These are phyloP conservation scores for Pseudovirgaria hyperparasitica DNA, from an alignment of 2,329 filamentous ascomycete species.

Conservation along the genomic window DNA sequence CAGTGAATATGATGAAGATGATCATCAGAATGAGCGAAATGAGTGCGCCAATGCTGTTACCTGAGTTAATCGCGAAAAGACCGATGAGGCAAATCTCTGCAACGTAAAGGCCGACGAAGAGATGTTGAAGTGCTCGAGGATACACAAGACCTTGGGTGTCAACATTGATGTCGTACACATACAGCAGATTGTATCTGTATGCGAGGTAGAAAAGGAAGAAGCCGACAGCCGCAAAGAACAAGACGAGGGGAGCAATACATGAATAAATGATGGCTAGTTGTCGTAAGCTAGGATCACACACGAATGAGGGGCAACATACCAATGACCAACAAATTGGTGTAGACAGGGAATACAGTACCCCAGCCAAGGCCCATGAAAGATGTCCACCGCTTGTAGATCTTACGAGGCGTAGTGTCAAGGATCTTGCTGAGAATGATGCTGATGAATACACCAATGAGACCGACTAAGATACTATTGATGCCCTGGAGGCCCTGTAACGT, in stretches of 20 bases:
- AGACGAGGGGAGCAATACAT: conserved; percentile 34
- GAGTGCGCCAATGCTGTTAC: conserved; percentile 18
- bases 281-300: neutral
- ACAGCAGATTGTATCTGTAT: conserved; percentile 37
- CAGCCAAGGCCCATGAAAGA: conserved; percentile 30
- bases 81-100: conserved; percentile 36
- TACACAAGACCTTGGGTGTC: conserved; percentile 36
- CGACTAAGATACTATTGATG: no score
- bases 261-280: conserved; percentile 30
- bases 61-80: conserved; percentile 30
- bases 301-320: conserved; percentile 7
- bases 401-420: no score
- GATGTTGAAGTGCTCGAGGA: conserved; percentile 32
- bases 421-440: conserved; percentile 39
- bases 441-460: conserved; percentile 72
- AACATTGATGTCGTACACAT: conserved; percentile 32
- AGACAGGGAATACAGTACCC: conserved; percentile 35
- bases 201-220: conserved; percentile 33
- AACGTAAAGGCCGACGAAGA: conserved; percentile 35
- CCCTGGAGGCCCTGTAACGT: conserved; percentile 25
- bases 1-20: conserved; percentile 25
- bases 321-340: conserved; percentile 31
- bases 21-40: conserved; percentile 32
- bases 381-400: conserved; percentile 31
- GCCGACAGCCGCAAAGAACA: conserved; percentile 33